Evolutionary conservation across 345 rosid genomes (phyloP), one percentile per base, ranked within the genome.

Genomic region (Salix exigua): DNA sequence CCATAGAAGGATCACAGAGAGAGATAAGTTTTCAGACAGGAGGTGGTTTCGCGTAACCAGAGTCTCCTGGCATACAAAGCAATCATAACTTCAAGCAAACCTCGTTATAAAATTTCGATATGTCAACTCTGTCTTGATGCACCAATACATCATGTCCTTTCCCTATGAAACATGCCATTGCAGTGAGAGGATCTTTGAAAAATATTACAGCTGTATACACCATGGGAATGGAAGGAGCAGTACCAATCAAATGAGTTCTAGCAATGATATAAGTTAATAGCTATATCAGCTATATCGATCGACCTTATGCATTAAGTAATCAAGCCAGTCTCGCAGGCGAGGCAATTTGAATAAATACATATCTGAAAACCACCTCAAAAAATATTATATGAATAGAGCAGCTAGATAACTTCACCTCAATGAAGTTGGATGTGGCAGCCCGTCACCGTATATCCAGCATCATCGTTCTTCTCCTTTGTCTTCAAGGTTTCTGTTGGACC

Each of bases 401-500:
- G 74, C 42, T 42, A 73, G 76, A 78, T 25, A 78, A 68, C 80
- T 84, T 83, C 80, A 86, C 88, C 76, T 73, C 80, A 26, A 38
- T 48, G 60, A 79, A 68, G 64, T 44, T 71, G 30, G 69, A 73
- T 61, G 74, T 16, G 53, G n/a, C 71, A 68, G 69, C 77, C 78
- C 72, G 75, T 42, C 62, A 28, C 44, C 66, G 62, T 74, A 64
- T 70, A 77, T 66, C 73, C 72, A 72, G 76, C 75, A 62, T 31
- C 73, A 42, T 66, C 44, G 62, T 38, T 70, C 44, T 73, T 66
- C 64, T 68, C 51, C 18, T 58, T 73, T 33, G 38, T 42, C 68
- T 21, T 67, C 65, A 65, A 82, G 31, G 68, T 73, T 72, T 79
- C 72, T 40, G 68, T 28, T 68, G 60, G 44, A 75, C 40, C 25